A percentile compares a stretch with the other conserved stretches of the same genome.
These are phyloP conservation scores for Lentinus tigrinus DNA, from an alignment of 768 basidiomycete species.

Conservation along the genomic window DNA sequence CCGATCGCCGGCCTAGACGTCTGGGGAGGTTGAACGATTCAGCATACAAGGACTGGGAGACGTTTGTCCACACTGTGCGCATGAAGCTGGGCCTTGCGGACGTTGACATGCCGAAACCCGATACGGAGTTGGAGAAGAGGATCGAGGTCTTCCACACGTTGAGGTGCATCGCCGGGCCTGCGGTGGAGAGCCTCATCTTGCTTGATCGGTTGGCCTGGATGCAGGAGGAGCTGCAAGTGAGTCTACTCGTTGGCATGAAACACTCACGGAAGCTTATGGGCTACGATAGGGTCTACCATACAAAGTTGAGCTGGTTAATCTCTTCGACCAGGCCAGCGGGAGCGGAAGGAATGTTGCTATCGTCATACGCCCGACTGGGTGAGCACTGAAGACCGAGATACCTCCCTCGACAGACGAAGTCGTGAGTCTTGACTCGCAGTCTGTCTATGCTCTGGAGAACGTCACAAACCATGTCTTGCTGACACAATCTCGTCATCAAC, in stretches of 20 bases:
- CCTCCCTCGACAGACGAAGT: too few species aligned
- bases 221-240: constrained; percentile 35
- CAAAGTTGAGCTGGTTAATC: constrained; percentile 50
- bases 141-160: constrained; percentile 63
- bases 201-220: constrained; percentile 64
- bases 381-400: not conserved
- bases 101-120: not conserved
- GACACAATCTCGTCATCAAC: too few species aligned
- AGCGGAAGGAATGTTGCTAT: constrained; percentile 58
- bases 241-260: not conserved
- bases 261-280: not conserved
- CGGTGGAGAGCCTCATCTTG: constrained; percentile 64
- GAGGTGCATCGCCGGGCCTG: constrained; percentile 67
- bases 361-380: not conserved
- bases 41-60: constrained; percentile 49
- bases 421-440: too few species aligned
- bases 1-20: constrained; percentile 23
- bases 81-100: constrained; percentile 11
- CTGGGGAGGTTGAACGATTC: constrained; percentile 52
- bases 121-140: constrained; percentile 33
- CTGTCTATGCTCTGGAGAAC: too few species aligned
- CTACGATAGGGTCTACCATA: not conserved
- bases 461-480: too few species aligned
- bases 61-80: constrained; percentile 35
- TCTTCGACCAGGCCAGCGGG: constrained; percentile 72